Conservation (phyloP, 1,284 basidiomycete species). For the Athelia sp. region DNA sequence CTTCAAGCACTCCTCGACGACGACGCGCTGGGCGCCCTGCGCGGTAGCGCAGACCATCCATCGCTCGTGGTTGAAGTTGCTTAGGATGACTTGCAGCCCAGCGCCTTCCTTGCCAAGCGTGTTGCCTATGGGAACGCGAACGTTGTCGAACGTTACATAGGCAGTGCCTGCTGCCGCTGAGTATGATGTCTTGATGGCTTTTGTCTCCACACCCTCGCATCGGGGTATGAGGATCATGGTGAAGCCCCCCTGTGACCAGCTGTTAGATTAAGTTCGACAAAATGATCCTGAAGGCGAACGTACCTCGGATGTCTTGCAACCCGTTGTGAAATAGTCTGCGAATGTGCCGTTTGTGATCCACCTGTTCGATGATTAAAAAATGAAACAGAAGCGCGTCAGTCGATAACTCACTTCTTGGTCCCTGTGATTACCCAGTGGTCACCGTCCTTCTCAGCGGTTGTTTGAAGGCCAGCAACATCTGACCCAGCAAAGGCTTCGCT, state of each 20-base stretch:
- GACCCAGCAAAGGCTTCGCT: slow-evolving; percentile 87
- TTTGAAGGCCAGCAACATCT: slow-evolving; percentile 83
- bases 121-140: slow-evolving; percentile 62
- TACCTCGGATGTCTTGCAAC: slow-evolving; percentile 71
- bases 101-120: slow-evolving; percentile 63
- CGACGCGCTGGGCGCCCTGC: slow-evolving; percentile 44
- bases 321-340: slow-evolving; percentile 77
- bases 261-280: too few species aligned
- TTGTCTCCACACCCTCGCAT: slow-evolving; percentile 80
- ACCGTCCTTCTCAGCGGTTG: slow-evolving; percentile 81
- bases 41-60: slow-evolving; percentile 50
- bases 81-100: slow-evolving; percentile 42
- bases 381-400: too few species aligned
- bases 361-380: too few species aligned
- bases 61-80: slow-evolving; percentile 57
- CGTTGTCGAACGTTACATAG: slow-evolving; percentile 89
- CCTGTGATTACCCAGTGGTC: slow-evolving; percentile 85
- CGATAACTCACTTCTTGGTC: slow-evolving; percentile 89
- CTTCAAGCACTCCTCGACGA: slow-evolving; percentile 66
- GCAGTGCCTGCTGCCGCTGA: slow-evolving; percentile 85
- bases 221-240: slow-evolving; percentile 85
- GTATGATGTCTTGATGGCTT: slow-evolving; percentile 88
- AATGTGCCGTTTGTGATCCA: slow-evolving; percentile 95
- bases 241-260: slow-evolving; percentile 61
- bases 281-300: too few species aligned